Percentiles rank a stretch among this genome's conserved stretches.
phyloP scores from a whole-genome alignment of 2,329 filamentous ascomycete species.

The Trichoderma semiorbis region DNA sequence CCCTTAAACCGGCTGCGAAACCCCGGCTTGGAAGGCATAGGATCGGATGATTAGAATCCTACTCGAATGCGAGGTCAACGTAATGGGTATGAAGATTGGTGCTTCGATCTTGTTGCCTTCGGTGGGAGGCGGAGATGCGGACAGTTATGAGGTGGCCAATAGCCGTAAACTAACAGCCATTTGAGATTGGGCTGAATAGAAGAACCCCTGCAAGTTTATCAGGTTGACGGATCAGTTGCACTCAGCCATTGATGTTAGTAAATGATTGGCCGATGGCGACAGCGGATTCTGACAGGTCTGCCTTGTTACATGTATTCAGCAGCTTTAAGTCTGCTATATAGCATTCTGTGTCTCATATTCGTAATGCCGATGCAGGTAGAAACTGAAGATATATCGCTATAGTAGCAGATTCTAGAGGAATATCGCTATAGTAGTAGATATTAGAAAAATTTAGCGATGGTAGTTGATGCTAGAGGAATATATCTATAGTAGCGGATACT shows the following conservation, averaged over 20 bases:
- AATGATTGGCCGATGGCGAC: background rate
- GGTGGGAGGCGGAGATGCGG: background rate
- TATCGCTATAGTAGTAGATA: too few relatives aligned
- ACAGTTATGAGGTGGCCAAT: background rate
- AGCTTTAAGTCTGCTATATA: too few relatives aligned
- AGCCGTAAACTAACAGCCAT: background rate
- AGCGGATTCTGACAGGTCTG: background rate
- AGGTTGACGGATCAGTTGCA: background rate
- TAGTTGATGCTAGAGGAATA: too few relatives aligned
- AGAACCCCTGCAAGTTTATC: background rate
- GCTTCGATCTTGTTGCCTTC: background rate
- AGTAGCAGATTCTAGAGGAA: too few relatives aligned
- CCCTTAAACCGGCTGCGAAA: background rate
- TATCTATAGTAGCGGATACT: too few relatives aligned
- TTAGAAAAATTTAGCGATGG: too few relatives aligned
- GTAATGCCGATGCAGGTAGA: too few relatives aligned
- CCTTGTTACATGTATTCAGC: background rate
- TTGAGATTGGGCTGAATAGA: background rate
- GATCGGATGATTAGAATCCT: background rate
- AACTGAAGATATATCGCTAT: too few relatives aligned
- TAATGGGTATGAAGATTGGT: background rate
- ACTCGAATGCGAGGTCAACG: background rate
- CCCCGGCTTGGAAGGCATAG: background rate
- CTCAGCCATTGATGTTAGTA: background rate
- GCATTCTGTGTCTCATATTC: too few relatives aligned